Conservation (phyloP, 169 alveolate species). For the Plasmodium yoelii region DNA sequence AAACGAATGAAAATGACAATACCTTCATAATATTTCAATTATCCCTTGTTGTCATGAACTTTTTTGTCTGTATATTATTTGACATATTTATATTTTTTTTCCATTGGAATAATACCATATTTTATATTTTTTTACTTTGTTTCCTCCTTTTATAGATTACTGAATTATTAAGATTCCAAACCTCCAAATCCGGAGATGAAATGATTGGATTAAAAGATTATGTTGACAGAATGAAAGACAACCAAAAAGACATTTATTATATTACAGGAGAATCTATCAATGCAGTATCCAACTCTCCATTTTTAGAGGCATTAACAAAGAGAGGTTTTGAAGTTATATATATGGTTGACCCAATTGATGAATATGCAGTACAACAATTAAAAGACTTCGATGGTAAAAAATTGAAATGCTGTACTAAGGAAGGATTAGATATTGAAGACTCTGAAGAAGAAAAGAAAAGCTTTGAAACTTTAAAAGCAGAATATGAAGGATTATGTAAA, state of each 20-base stretch:
- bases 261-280: constrained; percentile 99
- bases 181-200: constrained; percentile 99
- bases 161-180: constrained; percentile 97
- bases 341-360: constrained; percentile 99
- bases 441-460: constrained; percentile 98
- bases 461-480: constrained; percentile 96
- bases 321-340: constrained; percentile 97
- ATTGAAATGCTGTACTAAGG: constrained; percentile 97
- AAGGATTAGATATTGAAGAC: constrained; percentile 96
- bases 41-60: neutral
- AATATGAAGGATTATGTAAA: constrained; percentile 97
- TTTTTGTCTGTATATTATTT: neutral
- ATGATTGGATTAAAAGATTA: constrained; percentile 97
- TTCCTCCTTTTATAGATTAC: constrained; percentile 85
- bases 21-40: neutral
- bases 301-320: constrained; percentile 97
- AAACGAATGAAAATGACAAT: no score
- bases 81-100: no score
- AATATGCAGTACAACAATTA: constrained; percentile 98
- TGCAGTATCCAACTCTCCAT: constrained; percentile 97
- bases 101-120: neutral
- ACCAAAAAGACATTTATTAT: constrained; percentile 98
- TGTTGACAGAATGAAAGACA: constrained; percentile 99
- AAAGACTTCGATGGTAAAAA: constrained; percentile 98
- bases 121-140: neutral